These are phyloP conservation scores for Pseudonitzschia multistriata DNA, from an alignment of 108 stramenopile species.

Conservation along the genomic window DNA sequence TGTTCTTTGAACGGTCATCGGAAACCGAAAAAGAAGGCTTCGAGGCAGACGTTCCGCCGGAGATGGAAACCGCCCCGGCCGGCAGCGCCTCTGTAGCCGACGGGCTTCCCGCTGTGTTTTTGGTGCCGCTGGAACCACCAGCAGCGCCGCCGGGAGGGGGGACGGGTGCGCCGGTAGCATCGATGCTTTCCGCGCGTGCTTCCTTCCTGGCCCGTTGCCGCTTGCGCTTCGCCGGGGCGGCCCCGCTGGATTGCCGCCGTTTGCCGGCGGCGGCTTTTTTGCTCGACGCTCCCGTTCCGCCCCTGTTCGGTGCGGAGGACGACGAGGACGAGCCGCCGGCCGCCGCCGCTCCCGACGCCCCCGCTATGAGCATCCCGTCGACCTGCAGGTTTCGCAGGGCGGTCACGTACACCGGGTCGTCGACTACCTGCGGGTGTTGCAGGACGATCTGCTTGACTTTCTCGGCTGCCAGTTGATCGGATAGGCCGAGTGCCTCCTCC, in stretches of 20 bases:
- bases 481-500: constrained; percentile 16
- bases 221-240: not conserved
- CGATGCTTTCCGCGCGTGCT: not conserved
- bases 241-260: not conserved
- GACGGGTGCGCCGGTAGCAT: not conserved
- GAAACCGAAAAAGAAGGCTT: too few relatives aligned
- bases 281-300: not conserved
- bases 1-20: too few relatives aligned
- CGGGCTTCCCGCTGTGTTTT: too few relatives aligned
- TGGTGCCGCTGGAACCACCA: too few relatives aligned
- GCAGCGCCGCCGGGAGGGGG: too few relatives aligned
- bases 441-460: constrained; percentile 23
- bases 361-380: constrained; percentile 32
- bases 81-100: too few relatives aligned
- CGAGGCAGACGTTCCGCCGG: too few relatives aligned
- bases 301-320: too few relatives aligned
- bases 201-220: constrained; percentile 2
- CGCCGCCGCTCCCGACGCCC: not conserved
- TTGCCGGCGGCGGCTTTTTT: not conserved
- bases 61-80: too few relatives aligned
- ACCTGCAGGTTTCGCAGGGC: constrained; percentile 42
- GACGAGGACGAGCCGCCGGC: not conserved
- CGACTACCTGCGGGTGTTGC: constrained; percentile 36
- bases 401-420: constrained; percentile 46
- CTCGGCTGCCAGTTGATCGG: constrained; percentile 8